Base-by-base conservation (phyloP, 371 early-diverging fungal genomes). In the Actinomucor elegans region DNA sequence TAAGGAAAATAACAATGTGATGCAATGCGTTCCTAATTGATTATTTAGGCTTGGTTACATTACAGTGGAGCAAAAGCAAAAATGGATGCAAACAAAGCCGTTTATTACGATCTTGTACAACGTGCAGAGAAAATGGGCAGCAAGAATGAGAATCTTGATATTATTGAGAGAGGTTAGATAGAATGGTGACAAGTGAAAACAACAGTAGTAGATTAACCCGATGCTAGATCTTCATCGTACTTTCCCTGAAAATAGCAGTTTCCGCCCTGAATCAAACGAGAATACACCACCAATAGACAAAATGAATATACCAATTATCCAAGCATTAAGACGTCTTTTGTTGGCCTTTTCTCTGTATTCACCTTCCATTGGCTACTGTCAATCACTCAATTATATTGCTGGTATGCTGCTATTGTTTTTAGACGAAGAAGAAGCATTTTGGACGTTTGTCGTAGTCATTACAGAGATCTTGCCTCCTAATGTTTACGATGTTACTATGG, bases 281-380 rank as follows among this genome's bases (percentile, higher is more conserved):
- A 56, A 52, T 43, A 40, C 11, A 59, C 59, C 8, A 3, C 40
- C 72, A 11, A 67, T 64, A 11, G 29, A 72, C 55, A 47, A 64
- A 21, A 77, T 47, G 15, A 73, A 77, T 37, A 73, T 80, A 20
- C 78, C 84, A 3, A 81, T 80, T 5, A 77, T 94, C 31, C 69
- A 78, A 34, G 81, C 91, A 0, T 54, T 94, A 14, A 69, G 89
- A 17, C 75, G 89, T 4, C 75, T 94, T 0, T 72, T 94, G 0
- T 71, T 85, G 7, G 88, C 91, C 0, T 92, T 91, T 48, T 78
- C 82, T 20, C 31, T 85, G 12, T 80, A 82, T 50, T 69, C 74
- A 7, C 83, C 86, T 15, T 59, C 80, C n/a, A 89, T 92, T 41
- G 94, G 94, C 5, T 94, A 94, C 66, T 90, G 91, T 66, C 94